phyloP scores from a whole-genome alignment of 768 basidiomycete species.

The Galerina marginata region DNA sequence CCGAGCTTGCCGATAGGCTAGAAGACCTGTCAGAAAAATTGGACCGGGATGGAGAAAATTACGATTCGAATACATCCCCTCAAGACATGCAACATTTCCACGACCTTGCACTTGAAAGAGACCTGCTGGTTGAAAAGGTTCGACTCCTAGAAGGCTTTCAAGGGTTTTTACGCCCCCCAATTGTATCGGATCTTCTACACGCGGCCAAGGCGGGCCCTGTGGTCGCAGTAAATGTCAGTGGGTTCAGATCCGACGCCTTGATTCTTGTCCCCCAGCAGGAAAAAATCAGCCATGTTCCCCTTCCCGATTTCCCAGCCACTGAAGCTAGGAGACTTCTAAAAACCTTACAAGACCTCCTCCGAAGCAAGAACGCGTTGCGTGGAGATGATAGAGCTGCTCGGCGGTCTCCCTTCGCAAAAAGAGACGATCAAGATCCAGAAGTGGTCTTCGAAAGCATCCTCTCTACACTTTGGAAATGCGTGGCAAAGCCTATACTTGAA shows the following conservation, averaged over 20 bases:
- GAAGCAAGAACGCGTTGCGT: background rate
- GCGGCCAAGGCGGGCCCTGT: background rate
- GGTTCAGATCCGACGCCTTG: background rate
- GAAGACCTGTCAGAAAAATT: background rate
- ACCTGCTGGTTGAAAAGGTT: background rate
- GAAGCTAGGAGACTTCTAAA: background rate
- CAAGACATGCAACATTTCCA: background rate
- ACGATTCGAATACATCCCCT: background rate
- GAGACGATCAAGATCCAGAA: background rate
- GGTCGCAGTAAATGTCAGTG: background rate
- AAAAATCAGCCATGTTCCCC: background rate
- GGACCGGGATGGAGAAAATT: background rate
- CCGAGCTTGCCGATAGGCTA: background rate
- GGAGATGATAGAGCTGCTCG: background rate
- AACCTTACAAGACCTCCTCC: background rate
- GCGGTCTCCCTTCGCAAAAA: background rate
- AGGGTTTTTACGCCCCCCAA: background rate
- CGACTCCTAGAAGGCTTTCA: background rate
- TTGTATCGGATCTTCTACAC: background rate
- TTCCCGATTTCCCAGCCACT: background rate
- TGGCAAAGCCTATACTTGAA: background rate
- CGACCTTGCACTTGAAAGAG: background rate
- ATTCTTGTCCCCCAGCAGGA: background rate
- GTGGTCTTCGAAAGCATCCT: background rate
- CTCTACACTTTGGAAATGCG: background rate